Conservation (phyloP, 306 rosid species). For the Alnus rubra region DNA sequence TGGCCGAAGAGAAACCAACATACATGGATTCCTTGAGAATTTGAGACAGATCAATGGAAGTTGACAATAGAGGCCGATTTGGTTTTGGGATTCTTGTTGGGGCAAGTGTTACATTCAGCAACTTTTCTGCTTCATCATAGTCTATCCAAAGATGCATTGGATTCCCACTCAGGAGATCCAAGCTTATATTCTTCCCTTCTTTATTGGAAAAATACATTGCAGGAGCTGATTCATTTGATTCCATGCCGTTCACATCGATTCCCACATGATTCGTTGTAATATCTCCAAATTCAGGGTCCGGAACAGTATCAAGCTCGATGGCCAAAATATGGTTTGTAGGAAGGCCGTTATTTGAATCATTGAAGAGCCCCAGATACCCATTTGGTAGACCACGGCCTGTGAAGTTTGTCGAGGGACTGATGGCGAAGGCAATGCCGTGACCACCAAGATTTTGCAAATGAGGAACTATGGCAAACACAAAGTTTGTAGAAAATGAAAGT, state of each 20-base stretch:
- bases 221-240: neutral
- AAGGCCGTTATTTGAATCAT: neutral
- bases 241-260: constrained; percentile 30
- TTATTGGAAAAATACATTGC: constrained; percentile 7
- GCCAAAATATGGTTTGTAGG: constrained; percentile 30
- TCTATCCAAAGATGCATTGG: constrained; percentile 16
- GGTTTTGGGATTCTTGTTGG: constrained; percentile 25
- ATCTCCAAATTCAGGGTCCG: neutral
- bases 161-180: constrained; percentile 27
- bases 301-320: constrained; percentile 24
- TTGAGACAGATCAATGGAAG: neutral
- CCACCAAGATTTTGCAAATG: neutral
- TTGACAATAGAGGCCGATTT: constrained; percentile 20
- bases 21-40: constrained; percentile 26
- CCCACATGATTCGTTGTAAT: constrained; percentile 23
- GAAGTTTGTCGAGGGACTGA: constrained; percentile 29
- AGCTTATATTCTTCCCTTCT: neutral
- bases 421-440: constrained; percentile 32
- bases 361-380: neutral
- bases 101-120: constrained; percentile 22
- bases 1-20: constrained; percentile 40
- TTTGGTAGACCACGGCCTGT: neutral
- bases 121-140: neutral
- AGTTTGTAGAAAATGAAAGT: neutral
- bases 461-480: neutral